phyloP scores from a whole-genome alignment of 106 monocot genomes.

The Dendrobium catenatum region DNA sequence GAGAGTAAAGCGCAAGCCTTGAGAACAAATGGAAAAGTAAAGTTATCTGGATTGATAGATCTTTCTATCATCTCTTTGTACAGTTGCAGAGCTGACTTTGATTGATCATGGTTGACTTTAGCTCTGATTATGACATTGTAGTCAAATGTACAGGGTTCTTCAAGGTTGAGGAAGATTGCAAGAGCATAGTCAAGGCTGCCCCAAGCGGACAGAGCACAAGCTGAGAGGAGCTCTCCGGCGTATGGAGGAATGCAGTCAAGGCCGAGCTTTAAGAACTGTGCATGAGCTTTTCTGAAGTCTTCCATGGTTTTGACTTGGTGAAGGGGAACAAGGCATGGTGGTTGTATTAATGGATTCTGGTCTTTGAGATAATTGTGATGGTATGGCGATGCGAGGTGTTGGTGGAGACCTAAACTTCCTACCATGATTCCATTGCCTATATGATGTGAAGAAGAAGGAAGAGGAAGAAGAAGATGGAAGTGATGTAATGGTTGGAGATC shows the following conservation, averaged over 20 bases:
- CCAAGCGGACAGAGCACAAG: slow-evolving; percentile 61
- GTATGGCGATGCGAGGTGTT: slow-evolving; percentile 5
- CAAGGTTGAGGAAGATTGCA: slow-evolving; percentile 44
- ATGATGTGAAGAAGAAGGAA: background rate
- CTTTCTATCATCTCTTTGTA: slow-evolving; percentile 45
- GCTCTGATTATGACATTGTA: slow-evolving; percentile 76
- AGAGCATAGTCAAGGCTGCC: slow-evolving; percentile 58
- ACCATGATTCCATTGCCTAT: slow-evolving; percentile 22
- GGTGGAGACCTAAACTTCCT: slow-evolving; percentile 25
- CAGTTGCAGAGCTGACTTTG: slow-evolving; percentile 32
- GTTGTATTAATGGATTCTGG: background rate
- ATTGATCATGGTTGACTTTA: slow-evolving; percentile 21
- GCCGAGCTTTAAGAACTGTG: slow-evolving; percentile 63
- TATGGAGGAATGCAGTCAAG: slow-evolving; percentile 20
- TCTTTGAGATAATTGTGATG: slow-evolving; percentile 6
- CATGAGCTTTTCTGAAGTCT: slow-evolving; percentile 68
- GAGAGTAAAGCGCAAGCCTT: slow-evolving; percentile 60
- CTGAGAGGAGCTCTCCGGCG: slow-evolving; percentile 42
- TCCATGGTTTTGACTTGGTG: slow-evolving; percentile 33
- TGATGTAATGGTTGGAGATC: background rate
- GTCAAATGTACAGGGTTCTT: slow-evolving; percentile 39
- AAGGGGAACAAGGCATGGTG: slow-evolving; percentile 12
- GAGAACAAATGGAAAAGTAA: slow-evolving; percentile 66
- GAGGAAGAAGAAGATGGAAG: background rate
- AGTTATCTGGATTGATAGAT: slow-evolving; percentile 39